Evolutionary conservation across 108 stramenopile species (phyloP), one percentile per base, ranked within the genome.

Genomic region (Fistulifera pelliculosa): DNA sequence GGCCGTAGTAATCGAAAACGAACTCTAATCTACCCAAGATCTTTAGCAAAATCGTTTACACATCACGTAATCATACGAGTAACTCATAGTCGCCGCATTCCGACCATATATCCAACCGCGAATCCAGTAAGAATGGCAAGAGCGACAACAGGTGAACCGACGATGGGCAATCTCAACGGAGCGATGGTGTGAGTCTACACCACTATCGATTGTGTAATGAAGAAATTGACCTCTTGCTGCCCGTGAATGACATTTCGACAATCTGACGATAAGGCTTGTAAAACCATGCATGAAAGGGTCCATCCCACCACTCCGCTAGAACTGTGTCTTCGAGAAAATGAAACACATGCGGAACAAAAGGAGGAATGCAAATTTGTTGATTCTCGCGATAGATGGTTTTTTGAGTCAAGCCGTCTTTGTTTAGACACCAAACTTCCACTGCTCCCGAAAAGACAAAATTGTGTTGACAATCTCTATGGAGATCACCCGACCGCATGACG

Each of bases 281-380:
- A 40, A 67, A 74, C 72, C 72, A 77, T 14, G 54, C 55, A 13
- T 65, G 60, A 27, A 69, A 60, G 7, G 54, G 69, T 31, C 43
- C 49, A 17, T 76, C 69, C 79, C 79, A 80, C 71, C 71, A 76
- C 43, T 80, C 79, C 16, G 70, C 68, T 25, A 72, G 52, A 12
- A 76, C 52, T 0, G 75, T 63, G 62, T 76, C 79, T 48, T 71
- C 72, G 39, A 74, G 35, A 63, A 80, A 80, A 27, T 80, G 58
- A 25, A 80, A 75, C 3, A 73, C 44, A 49, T 80, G 79, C 1
- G 79, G 79, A 8, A 49, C 47, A 41, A 63, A 72, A 18, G 68
- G 39, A 25, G 68, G 68, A 45, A 80, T 68, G 8, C 24, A 25
- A 39, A 80, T 43, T 38, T 41, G 48, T 19, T 72, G 50, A 25